phyloP scores from a whole-genome alignment of 805 yeast species.

The Cyberlindnera euphorbiiphila region DNA sequence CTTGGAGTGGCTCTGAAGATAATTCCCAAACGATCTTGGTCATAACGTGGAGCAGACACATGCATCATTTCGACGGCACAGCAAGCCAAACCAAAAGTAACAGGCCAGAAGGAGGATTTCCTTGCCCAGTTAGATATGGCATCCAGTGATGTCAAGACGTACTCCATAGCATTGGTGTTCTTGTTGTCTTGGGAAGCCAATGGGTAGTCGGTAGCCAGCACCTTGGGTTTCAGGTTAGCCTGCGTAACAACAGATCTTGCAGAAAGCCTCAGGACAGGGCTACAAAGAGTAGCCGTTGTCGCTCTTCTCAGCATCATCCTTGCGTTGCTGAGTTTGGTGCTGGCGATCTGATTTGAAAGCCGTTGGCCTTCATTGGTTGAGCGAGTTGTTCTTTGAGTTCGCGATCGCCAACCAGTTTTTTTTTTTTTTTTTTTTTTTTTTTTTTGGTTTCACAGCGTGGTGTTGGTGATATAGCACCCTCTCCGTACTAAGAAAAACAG shows the following conservation, averaged over 20 bases:
- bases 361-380: no score
- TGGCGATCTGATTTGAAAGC: no score
- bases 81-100: conserved; percentile 87
- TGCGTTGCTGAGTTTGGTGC: no score
- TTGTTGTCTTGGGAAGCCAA: conserved; percentile 30
- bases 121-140: conserved; percentile 87
- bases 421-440: no score
- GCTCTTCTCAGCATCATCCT: conserved; percentile 12
- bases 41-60: conserved; percentile 85
- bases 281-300: neutral
- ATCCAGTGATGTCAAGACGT: conserved; percentile 77
- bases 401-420: no score
- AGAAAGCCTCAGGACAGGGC: neutral
- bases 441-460: no score
- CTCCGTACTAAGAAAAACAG: no score
- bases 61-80: conserved; percentile 97
- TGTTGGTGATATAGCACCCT: no score
- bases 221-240: conserved; percentile 19
- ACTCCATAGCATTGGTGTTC: conserved; percentile 61
- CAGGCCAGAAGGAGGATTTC: conserved; percentile 91
- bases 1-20: conserved; percentile 93
- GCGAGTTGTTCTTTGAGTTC: no score
- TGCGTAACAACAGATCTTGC: conserved; percentile 18
- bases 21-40: conserved; percentile 87
- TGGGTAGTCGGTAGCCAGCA: conserved; percentile 22